A percentile compares a stretch with the other conserved stretches of the same genome.
Evolutionary conservation across 2,329 filamentous ascomycete genomes (phyloP).

Genomic region (Shiraia bambusicola): DNA sequence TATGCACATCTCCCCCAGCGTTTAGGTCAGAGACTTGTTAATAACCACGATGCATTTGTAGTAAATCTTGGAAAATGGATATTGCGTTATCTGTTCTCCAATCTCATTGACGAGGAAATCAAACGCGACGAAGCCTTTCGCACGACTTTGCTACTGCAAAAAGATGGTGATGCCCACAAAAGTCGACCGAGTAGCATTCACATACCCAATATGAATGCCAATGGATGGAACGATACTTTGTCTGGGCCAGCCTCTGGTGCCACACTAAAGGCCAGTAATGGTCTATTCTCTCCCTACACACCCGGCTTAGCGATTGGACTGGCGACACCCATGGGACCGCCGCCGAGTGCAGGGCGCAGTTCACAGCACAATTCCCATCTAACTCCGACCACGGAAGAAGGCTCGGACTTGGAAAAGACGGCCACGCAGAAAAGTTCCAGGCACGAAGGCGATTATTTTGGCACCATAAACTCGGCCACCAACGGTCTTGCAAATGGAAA

Average conservation of each 20-base stretch:
- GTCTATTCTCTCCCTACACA: slow-evolving; percentile 61
- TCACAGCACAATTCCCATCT: slow-evolving; percentile 41
- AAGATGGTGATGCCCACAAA: slow-evolving; percentile 57
- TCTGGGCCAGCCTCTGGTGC: slow-evolving; percentile 51
- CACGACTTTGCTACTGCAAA: slow-evolving; percentile 67
- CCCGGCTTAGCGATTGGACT: slow-evolving; percentile 77
- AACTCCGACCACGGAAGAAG: slow-evolving; percentile 47
- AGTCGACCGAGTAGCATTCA: slow-evolving; percentile 65
- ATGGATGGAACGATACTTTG: slow-evolving; percentile 46
- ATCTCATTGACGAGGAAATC: slow-evolving; percentile 87
- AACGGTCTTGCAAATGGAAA: slow-evolving; percentile 23
- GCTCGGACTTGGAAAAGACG: slow-evolving; percentile 55
- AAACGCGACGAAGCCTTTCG: slow-evolving; percentile 74
- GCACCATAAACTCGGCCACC: slow-evolving; percentile 19
- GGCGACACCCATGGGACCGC: slow-evolving; percentile 61
- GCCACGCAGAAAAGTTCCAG: slow-evolving; percentile 56
- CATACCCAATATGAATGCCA: slow-evolving; percentile 51
- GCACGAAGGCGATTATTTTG: slow-evolving; percentile 76
- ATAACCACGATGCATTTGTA: no score
- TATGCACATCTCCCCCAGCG: no score
- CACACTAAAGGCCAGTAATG: slow-evolving; percentile 60
- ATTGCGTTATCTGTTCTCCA: slow-evolving; percentile 85
- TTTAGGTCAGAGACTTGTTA: no score
- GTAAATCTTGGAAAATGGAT: slow-evolving; percentile 98
- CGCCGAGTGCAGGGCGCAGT: slow-evolving; percentile 42